phyloP scores from a whole-genome alignment of 305 asterid species.

The Fraxinus sp. region DNA sequence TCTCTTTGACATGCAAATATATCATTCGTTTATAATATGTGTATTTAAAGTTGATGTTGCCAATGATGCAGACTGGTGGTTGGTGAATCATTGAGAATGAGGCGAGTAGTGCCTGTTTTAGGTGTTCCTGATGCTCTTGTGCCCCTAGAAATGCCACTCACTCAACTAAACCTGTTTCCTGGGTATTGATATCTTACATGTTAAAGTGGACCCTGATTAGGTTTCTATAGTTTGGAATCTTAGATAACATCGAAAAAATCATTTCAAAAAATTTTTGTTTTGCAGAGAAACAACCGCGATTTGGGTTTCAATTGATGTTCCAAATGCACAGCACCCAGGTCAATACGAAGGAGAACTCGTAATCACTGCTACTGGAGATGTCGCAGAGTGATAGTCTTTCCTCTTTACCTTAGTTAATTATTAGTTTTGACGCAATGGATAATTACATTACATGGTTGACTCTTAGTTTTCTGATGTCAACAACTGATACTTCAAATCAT shows the following conservation, averaged over 20 bases:
- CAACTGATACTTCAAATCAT: background rate
- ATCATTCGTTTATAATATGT: constrained; percentile 11
- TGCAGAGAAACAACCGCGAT: constrained; percentile 81
- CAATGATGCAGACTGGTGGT: constrained; percentile 63
- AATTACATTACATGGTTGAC: background rate
- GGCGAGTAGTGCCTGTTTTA: constrained; percentile 81
- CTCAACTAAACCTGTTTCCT: constrained; percentile 68
- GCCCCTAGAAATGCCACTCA: constrained; percentile 76
- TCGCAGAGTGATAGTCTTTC: constrained; percentile 66
- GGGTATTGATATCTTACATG: constrained; percentile 52
- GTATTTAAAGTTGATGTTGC: constrained; percentile 20
- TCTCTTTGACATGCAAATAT: constrained; percentile 24
- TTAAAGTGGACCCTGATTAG: background rate
- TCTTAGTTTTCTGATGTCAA: constrained; percentile 3
- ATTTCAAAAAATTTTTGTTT: constrained; percentile 14
- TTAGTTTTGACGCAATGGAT: constrained; percentile 25
- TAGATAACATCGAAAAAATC: background rate
- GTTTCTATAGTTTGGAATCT: constrained; percentile 4
- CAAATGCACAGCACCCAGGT: constrained; percentile 80
- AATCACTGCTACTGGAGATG: constrained; percentile 73
- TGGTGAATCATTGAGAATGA: constrained; percentile 77
- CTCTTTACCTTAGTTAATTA: constrained; percentile 39
- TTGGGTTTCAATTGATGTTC: constrained; percentile 86
- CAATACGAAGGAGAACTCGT: constrained; percentile 92
- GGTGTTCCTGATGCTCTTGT: constrained; percentile 99